Base-by-base conservation (phyloP, 2,329 filamentous ascomycete genomes). In the Microthyrium microscopicum region DNA sequence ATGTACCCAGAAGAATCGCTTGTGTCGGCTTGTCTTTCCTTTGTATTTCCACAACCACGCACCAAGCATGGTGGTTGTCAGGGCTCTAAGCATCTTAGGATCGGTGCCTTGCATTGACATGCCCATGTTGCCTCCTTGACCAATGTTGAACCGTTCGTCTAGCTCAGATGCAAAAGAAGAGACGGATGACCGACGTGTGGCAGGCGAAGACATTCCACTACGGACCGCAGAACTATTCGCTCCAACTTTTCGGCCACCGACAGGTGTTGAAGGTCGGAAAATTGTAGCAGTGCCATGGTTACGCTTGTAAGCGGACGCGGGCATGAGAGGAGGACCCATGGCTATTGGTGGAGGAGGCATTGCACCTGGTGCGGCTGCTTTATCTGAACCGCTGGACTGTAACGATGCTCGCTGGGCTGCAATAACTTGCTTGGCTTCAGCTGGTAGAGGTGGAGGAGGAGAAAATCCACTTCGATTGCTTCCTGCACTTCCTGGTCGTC, bases 21-120 rank as follows among this genome's bases (percentile, higher is more conserved):
- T 73, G 55, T 98, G 89, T 33, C 89, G 73, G 36, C 85, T 92
- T 39, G 85, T 68, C 60, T 89, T 93, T 47, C 89, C 78, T 0
- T 89, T 98, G 57, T 98, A 98, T 55, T 98, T 98, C 89, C 89
- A 98, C 26, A 98, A 65, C 54, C 87, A 95, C 54, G 98, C 89
- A 36, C 89, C 89, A 49, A 98, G 95, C 89, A 98, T 98, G 13
- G 89, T 95, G 56, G 98, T 87, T 2, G 89, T 98, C 43, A 98
- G 94, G 31, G 89, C 89, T 59, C 94, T 84, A 44, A 98, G 95
- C 84, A 98, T 94, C 46, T 87, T 80, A 41, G 87, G 87, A 57
- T 98, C 89, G 4, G 84, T 92, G 41, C 70, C 70, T 68, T 11
- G 75, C 76, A 29, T 62, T 55, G 19, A 64, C 60, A 36, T 72